phyloP scores from a whole-genome alignment of 2,329 filamentous ascomycete species.

The Immersiporthe knoxdaviesiana region DNA sequence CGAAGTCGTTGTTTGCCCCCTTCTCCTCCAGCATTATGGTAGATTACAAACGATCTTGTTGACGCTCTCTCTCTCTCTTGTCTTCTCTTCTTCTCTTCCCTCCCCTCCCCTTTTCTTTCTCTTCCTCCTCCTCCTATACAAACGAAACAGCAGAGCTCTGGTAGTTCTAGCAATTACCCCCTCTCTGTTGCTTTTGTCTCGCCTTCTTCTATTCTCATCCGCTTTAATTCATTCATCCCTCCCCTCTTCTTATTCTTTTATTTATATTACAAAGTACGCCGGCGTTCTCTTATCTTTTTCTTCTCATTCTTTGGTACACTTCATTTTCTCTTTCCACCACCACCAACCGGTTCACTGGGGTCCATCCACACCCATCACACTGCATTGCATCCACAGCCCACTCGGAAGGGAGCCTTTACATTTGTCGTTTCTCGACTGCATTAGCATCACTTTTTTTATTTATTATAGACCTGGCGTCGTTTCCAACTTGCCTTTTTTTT shows the following conservation, averaged over 20 bases:
- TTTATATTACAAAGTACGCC: conserved; percentile 16
- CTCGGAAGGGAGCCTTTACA: conserved; percentile 3
- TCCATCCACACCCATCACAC: conserved; percentile 16
- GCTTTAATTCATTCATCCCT: conserved; percentile 13
- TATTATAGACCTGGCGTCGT: conserved; percentile 30
- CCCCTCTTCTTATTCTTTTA: background rate
- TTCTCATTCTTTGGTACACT: conserved; percentile 9
- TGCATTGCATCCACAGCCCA: conserved; percentile 16
- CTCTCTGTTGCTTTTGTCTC: conserved; percentile 28
- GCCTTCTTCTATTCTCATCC: conserved; percentile 27
- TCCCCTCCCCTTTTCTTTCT: conserved; percentile 20
- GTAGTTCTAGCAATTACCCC: conserved; percentile 47
- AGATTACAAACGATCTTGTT: conserved; percentile 16
- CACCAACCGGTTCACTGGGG: background rate
- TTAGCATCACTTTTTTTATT: conserved; percentile 14
- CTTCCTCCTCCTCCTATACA: conserved; percentile 31
- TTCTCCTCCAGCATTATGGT: background rate
- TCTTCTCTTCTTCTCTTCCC: background rate
- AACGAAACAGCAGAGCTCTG: conserved; percentile 49
- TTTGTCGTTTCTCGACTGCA: conserved; percentile 14
- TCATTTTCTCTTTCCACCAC: background rate
- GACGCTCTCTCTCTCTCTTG: conserved; percentile 25
- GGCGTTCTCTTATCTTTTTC: conserved; percentile 26
- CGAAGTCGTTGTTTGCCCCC: background rate
- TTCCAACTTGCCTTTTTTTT: conserved; percentile 9